These are phyloP conservation scores for Dichomitus squalens DNA, from an alignment of 1,284 basidiomycete genomes.

Conservation along the genomic window DNA sequence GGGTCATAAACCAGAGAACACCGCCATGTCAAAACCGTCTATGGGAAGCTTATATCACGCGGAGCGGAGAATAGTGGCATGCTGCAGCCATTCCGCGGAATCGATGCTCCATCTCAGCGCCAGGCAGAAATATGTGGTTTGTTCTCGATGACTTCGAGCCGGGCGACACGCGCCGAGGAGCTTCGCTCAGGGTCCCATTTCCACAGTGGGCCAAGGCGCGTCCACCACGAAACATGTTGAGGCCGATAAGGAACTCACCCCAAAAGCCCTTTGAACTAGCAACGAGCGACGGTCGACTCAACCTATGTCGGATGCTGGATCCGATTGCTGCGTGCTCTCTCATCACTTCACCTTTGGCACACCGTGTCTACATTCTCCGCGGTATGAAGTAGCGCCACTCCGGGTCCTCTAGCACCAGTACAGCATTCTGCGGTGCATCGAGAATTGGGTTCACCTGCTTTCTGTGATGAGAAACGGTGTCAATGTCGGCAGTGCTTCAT, in stretches of 20 bases:
- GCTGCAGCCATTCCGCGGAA: slow-evolving; percentile 1
- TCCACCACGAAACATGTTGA: background rate
- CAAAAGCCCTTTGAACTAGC: slow-evolving; percentile 13
- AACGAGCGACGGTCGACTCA: no score
- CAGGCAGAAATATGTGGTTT: background rate
- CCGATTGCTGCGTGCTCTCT: background rate
- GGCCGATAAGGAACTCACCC: slow-evolving; percentile 7
- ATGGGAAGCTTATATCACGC: background rate
- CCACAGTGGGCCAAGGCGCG: background rate
- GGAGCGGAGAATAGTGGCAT: background rate
- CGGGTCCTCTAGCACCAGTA: background rate
- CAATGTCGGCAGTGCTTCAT: background rate
- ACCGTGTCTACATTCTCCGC: no score
- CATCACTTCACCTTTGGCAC: background rate
- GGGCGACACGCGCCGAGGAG: background rate
- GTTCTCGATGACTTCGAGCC: background rate
- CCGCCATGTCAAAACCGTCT: background rate
- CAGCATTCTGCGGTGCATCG: background rate
- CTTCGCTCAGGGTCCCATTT: slow-evolving; percentile 4
- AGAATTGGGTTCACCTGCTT: background rate
- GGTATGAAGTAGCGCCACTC: background rate
- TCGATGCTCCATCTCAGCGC: background rate
- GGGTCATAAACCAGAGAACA: no score
- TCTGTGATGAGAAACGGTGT: background rate
- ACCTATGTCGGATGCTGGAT: background rate